Evolutionary conservation across 106 monocot genomes (phyloP), one percentile per base, ranked within the genome.

Genomic region (Iris macrosiphon): DNA sequence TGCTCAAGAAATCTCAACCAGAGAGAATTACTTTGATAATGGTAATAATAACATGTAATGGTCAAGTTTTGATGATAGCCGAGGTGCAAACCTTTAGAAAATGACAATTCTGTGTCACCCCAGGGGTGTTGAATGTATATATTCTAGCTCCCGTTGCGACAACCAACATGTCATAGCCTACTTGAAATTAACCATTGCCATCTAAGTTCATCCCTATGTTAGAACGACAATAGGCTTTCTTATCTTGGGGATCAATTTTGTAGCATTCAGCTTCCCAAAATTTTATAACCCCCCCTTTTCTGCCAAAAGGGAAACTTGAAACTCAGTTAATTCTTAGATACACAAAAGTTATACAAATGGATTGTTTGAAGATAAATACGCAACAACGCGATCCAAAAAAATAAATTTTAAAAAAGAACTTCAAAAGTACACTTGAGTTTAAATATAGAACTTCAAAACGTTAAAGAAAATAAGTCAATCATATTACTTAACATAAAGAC

Each of bases 61-160:
- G n/a, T n/a, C n/a, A n/a, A n/a, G n/a, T n/a, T n/a, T n/a, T n/a
- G n/a, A n/a, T n/a, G n/a, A n/a, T n/a, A n/a, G n/a, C n/a, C n/a
- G n/a, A n/a, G n/a, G n/a, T n/a, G n/a, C n/a, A n/a, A n/a, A 80
- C 80, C 80, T 80, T 80, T n/a, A 80, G 45, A 41, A 80, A 80
- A 67, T 74, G 75, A 32, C 74, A 80, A 57, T 80, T 38, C 61
- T 80, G 70, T 11, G 1, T 16, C 0, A 80, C 80, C 43, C 80
- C 80, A 61, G 80, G 80, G 6, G 71, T 80, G 44, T 71, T 80
- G 39, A 80, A 75, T 53, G 80, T 80, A 41, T 80, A 75, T 9
- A 56, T 40, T 45, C 60, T 70, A 15, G 74, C 80, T 19, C 80
- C 80, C 16, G 75, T 35, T 25, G 75, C 57, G 8, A 80, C 32